Percentiles rank a stretch among this genome's conserved stretches.
phyloP scores from a whole-genome alignment of 2,329 filamentous ascomycete species.

The Penicillium corylophilum region DNA sequence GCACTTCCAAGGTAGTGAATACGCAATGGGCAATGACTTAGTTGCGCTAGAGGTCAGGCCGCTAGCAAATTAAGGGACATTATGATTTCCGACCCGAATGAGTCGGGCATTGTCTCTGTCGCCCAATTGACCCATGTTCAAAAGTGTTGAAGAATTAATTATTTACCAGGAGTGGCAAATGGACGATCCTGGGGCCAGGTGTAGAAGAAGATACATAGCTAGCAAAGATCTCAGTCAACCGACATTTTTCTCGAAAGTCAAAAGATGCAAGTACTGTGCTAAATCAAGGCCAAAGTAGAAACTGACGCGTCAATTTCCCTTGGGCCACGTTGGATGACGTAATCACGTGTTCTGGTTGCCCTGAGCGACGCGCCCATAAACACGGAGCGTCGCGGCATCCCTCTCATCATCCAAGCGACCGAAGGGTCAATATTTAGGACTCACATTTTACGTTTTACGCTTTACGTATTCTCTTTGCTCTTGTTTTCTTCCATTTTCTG shows the following conservation, averaged over 20 bases:
- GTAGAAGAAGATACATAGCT: background rate
- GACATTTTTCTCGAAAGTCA: background rate
- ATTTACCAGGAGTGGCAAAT: no score
- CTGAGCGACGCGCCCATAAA: slow-evolving; percentile 27
- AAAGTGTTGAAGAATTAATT: no score
- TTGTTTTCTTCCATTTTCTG: slow-evolving; percentile 9
- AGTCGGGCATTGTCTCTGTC: no score
- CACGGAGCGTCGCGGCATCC: slow-evolving; percentile 17
- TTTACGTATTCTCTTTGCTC: slow-evolving; percentile 1
- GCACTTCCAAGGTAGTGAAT: no score
- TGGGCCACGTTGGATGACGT: slow-evolving; percentile 10
- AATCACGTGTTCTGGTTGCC: slow-evolving; percentile 18
- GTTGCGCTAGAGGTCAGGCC: no score
- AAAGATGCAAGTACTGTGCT: background rate
- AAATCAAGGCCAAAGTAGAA: background rate
- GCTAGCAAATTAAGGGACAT: no score
- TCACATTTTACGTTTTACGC: slow-evolving; percentile 2
- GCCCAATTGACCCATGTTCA: no score
- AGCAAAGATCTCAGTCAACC: background rate
- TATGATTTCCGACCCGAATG: no score
- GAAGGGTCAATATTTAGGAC: slow-evolving; percentile 19
- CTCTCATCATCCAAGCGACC: slow-evolving; percentile 20
- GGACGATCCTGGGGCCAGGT: background rate
- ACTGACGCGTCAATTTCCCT: slow-evolving; percentile 5
- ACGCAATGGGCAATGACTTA: no score